These are phyloP conservation scores for Penicillium cataractarum DNA, from an alignment of 495 filamentous ascomycete genomes.

Conservation along the genomic window DNA sequence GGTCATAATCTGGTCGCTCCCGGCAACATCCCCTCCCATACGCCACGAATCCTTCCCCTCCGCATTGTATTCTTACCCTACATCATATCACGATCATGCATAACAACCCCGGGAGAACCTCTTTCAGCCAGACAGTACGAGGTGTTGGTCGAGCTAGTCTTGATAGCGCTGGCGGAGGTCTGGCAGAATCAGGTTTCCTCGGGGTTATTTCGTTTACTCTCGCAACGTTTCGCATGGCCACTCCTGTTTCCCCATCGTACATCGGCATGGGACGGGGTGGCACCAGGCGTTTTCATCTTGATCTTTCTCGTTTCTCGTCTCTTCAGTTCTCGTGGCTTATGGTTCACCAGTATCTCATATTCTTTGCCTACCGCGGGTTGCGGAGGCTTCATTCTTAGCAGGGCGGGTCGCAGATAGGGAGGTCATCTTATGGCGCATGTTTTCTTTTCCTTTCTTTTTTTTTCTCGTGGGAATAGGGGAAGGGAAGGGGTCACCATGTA, in stretches of 20 bases:
- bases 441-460: background rate
- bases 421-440: constrained; percentile 21
- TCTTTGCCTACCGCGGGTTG: background rate
- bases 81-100: constrained; percentile 10
- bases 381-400: constrained; percentile 2
- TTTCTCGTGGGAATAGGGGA: background rate
- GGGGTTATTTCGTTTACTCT: background rate
- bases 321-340: background rate
- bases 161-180: background rate
- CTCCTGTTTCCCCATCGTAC: background rate
- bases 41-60: constrained; percentile 7
- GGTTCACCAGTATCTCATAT: background rate
- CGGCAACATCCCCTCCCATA: background rate
- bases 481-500: constrained; percentile 2
- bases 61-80: constrained; percentile 12
- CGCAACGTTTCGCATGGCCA: constrained; percentile 9
- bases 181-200: background rate
- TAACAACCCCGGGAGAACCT: background rate
- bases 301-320: background rate
- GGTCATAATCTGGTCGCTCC: constrained; percentile 1
- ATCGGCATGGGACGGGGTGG: background rate
- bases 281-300: constrained; percentile 7
- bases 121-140: constrained; percentile 6
- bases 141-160: background rate
- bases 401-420: background rate